Evolutionary conservation across 2,329 filamentous ascomycete genomes (phyloP), one percentile per base, ranked within the genome.

Genomic region (Alternaria angustiovoidea): DNA sequence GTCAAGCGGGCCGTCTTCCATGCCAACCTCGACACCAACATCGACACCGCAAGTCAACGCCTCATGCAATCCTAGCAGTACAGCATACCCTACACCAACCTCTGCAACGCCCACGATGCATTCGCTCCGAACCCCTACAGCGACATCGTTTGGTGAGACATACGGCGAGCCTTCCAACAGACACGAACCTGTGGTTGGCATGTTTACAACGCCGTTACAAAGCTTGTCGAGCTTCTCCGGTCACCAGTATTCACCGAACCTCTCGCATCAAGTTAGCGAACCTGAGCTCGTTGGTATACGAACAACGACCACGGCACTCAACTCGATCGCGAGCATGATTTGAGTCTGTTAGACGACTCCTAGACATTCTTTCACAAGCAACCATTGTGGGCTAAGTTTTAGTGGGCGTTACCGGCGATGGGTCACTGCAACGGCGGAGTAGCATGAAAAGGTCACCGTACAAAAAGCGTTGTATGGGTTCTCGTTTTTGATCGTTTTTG

Each of bases 301-400:
- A 38, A 68, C 72, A 7, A 68, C 71, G 4, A 66, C 72, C 3
- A 66, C 72, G 7, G 67, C 72, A 32, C 65, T 78, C 11, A 77
- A 73, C 53, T 76, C 72, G 12, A 72, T 78, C 26, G 75, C 76
- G 16, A 74, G 75, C 57, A 78, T 78, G 76, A 77, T 78, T 51
- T 67, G 51, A 65, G 38, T 38, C 14, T 7, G 16, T 7, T 5
- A 24, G 39, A 24, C 46, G 14, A n/a, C 5, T 36, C n/a, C 20
- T 26, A 26, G 46, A 38, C 32, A 36, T 49, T 18, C 32, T 49
- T 43, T 14, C 18, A 43, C 34, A 7, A 51, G 24, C 49, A 51
- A 51, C 24, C n/a, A 51, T 41, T 41, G 24, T n/a, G 22, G 12
- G 4, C 16, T 41, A 7, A 26, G 34, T 16, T 51, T 51, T 14